Conservation (phyloP, 2,329 filamentous ascomycete species). For the Fusarium sp. region DNA sequence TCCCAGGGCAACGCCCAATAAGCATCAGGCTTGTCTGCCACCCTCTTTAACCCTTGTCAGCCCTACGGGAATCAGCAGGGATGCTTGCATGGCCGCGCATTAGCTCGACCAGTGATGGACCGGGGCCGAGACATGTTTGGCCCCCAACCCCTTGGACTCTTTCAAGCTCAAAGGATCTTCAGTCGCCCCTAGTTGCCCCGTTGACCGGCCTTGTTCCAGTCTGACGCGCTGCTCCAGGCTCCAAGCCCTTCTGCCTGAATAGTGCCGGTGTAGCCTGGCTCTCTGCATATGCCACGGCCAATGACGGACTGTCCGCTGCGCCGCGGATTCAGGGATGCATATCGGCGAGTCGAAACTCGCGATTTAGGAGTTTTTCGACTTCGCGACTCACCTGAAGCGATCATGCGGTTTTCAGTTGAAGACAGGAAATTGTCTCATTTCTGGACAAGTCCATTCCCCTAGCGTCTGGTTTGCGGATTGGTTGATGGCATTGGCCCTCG, state of each 20-base stretch:
- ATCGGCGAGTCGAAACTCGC: constrained; percentile 1
- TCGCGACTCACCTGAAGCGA: constrained; percentile 12
- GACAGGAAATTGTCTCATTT: constrained; percentile 7
- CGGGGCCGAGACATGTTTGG: constrained; percentile 33
- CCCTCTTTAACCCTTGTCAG: constrained; percentile 34
- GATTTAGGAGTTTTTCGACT: constrained; percentile 17
- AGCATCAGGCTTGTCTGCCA: constrained; percentile 12
- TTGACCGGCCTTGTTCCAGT: constrained; percentile 33
- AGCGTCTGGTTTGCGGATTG: constrained; percentile 4
- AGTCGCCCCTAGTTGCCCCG: constrained; percentile 29
- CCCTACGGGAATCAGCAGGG: constrained; percentile 39
- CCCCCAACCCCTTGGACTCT: constrained; percentile 36
- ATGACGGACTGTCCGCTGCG: constrained; percentile 28
- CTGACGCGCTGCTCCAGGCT: constrained; percentile 40
- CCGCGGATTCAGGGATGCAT: constrained; percentile 10
- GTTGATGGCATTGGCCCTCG: constrained; percentile 2
- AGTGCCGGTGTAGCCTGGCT: constrained; percentile 38
- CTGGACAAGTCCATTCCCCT: constrained; percentile 1
- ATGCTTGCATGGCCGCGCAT: constrained; percentile 33
- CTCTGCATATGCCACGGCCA: constrained; percentile 33
- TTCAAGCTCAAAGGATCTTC: constrained; percentile 38
- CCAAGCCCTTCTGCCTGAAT: constrained; percentile 40
- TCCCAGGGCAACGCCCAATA: neutral
- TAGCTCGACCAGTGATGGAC: constrained; percentile 42
- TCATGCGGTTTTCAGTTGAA: constrained; percentile 1